Percentiles rank a stretch among this genome's conserved stretches.
Evolutionary conservation across 192 early-diverging fungal genomes (phyloP).

Genomic region (Podila verticillata): DNA sequence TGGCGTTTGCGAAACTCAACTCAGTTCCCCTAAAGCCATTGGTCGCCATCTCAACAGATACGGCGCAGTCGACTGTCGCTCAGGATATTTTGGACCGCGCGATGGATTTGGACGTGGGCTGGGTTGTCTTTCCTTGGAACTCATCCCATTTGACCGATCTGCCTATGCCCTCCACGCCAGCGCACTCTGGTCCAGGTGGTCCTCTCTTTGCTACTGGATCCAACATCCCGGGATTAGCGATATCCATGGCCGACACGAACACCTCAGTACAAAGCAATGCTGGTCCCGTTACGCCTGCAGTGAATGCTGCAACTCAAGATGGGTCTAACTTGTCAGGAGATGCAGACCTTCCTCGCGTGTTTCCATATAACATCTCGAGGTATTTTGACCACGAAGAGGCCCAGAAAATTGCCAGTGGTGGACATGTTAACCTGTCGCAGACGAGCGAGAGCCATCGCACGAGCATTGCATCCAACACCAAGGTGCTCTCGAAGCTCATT

Average conservation of each 20-base stretch:
- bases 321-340: not conserved
- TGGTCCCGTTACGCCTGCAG: constrained; percentile 1
- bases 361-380: constrained; percentile 30
- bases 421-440: constrained; percentile 39
- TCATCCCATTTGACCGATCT: constrained; percentile 37
- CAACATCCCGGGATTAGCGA: constrained; percentile 19
- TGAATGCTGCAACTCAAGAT: not conserved
- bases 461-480: constrained; percentile 66
- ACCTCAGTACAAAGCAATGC: not conserved
- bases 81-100: constrained; percentile 68
- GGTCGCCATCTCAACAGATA: constrained; percentile 65
- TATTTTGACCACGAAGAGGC: constrained; percentile 50
- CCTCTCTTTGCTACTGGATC: constrained; percentile 1
- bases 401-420: constrained; percentile 46
- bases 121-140: constrained; percentile 77
- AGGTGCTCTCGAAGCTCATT: constrained; percentile 45
- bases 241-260: constrained; percentile 16
- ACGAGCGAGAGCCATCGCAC: constrained; percentile 75
- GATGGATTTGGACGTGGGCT: constrained; percentile 59
- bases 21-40: constrained; percentile 69
- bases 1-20: constrained; percentile 80
- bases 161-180: constrained; percentile 2
- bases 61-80: constrained; percentile 66
- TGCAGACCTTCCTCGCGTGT: constrained; percentile 6
- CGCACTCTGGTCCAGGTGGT: not conserved